Percentiles rank a stretch among this genome's conserved stretches.
Conservation (phyloP, 352 stramenopile species). For the Pythium rhizo-oryzae region DNA sequence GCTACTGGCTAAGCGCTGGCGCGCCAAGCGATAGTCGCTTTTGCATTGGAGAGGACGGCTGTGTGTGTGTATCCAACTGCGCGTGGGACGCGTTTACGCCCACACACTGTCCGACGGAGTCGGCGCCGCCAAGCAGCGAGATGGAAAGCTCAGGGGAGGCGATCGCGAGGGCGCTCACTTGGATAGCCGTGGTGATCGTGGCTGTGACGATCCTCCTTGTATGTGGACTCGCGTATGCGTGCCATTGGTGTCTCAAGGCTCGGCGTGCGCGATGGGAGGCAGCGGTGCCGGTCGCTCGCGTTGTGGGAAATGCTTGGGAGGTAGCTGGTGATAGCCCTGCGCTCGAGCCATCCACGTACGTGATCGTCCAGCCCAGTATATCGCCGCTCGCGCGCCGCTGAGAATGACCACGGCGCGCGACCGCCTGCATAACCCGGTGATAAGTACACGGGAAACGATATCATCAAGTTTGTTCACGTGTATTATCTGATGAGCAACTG, state of each 20-base stretch:
- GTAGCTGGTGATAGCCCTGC: background rate
- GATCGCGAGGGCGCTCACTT: too few relatives aligned
- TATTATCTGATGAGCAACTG: background rate
- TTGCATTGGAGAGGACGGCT: conserved; percentile 11
- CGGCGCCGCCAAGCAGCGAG: background rate
- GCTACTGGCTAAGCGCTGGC: background rate
- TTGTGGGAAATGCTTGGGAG: background rate
- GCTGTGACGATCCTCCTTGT: too few relatives aligned
- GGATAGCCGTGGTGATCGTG: too few relatives aligned
- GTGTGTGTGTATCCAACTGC: conserved; percentile 17
- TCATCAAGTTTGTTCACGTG: background rate
- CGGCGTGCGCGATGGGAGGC: background rate
- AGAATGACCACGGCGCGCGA: too few relatives aligned
- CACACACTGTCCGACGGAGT: background rate
- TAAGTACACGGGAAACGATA: background rate
- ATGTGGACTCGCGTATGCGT: background rate
- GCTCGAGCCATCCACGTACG: background rate
- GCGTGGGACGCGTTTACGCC: background rate
- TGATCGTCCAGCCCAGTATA: background rate
- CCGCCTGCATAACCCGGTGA: too few relatives aligned
- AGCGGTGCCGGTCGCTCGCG: background rate
- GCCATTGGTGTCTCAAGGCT: background rate
- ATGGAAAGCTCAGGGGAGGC: too few relatives aligned
- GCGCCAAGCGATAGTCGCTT: conserved; percentile 13
- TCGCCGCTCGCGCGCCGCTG: background rate